A percentile compares a stretch with the other conserved stretches of the same genome.
Conservation (phyloP, 2,329 filamentous ascomycete genomes). For the Cytospora chrysosperma region DNA sequence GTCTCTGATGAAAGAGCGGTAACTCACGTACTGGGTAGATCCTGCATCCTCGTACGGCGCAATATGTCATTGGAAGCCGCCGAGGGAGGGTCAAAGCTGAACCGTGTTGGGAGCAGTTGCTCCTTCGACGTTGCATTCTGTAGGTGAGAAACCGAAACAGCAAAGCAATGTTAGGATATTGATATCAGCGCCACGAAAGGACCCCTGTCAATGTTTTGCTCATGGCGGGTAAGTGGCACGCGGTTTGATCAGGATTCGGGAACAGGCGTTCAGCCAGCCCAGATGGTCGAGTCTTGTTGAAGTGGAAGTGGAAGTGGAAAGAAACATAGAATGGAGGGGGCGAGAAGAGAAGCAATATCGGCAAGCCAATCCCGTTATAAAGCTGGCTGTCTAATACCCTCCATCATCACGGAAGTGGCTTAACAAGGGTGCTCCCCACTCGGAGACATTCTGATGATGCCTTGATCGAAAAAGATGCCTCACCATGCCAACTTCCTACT, state of each 20-base stretch:
- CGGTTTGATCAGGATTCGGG: too few relatives aligned
- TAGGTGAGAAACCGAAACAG: neutral
- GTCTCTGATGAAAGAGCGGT: neutral
- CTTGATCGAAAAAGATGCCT: neutral
- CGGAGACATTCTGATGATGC: neutral
- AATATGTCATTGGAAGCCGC: neutral
- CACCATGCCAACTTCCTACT: neutral
- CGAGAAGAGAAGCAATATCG: conserved; percentile 6
- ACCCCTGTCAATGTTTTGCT: neutral
- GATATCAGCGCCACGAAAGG: neutral
- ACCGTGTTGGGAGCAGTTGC: neutral
- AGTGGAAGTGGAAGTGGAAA: neutral
- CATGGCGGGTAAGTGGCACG: neutral
- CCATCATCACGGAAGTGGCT: neutral
- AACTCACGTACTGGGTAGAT: conserved; percentile 1
- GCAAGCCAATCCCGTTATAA: conserved; percentile 4
- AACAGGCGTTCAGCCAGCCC: neutral
- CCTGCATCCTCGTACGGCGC: neutral
- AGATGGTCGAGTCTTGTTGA: neutral
- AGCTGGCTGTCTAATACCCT: neutral
- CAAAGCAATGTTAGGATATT: neutral
- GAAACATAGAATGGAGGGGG: neutral
- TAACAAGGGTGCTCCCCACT: neutral
- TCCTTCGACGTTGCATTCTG: neutral
- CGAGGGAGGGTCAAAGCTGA: neutral